A percentile compares a stretch with the other conserved stretches of the same genome.
These are phyloP conservation scores for Pterocarpus macrocarpus DNA, from an alignment of 306 rosid genomes.

Conservation along the genomic window DNA sequence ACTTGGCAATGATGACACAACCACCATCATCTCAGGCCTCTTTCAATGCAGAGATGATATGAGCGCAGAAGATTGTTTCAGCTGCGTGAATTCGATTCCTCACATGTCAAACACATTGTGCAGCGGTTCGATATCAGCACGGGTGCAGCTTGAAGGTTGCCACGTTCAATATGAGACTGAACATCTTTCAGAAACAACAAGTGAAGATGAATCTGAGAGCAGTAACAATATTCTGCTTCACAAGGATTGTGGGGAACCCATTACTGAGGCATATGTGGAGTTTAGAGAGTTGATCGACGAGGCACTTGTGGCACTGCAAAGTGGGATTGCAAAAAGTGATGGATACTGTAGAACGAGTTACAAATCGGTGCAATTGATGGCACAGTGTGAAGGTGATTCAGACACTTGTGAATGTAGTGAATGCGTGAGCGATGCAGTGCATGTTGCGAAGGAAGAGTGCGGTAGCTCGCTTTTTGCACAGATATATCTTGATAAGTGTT, in stretches of 20 bases:
- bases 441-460: constrained; percentile 63
- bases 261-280: neutral
- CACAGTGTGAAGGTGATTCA: constrained; percentile 68
- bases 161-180: constrained; percentile 59
- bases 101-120: constrained; percentile 59
- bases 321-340: constrained; percentile 46
- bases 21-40: constrained; percentile 52
- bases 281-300: constrained; percentile 53
- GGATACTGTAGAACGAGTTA: constrained; percentile 52
- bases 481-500: constrained; percentile 71
- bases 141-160: constrained; percentile 77
- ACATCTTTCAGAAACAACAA: neutral
- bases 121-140: constrained; percentile 51
- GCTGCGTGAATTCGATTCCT: constrained; percentile 60
- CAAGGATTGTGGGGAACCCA: constrained; percentile 58
- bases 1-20: constrained; percentile 9
- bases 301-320: constrained; percentile 60
- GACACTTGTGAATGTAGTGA: constrained; percentile 65
- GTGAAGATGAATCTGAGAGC: neutral
- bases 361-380: constrained; percentile 61
- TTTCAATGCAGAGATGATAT: constrained; percentile 78
- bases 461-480: constrained; percentile 54
- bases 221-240: constrained; percentile 40
- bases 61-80: constrained; percentile 56
- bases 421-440: constrained; percentile 67